These are phyloP conservation scores for Anethum foeniculum DNA, from an alignment of 140 eudicot genomes.

Conservation along the genomic window DNA sequence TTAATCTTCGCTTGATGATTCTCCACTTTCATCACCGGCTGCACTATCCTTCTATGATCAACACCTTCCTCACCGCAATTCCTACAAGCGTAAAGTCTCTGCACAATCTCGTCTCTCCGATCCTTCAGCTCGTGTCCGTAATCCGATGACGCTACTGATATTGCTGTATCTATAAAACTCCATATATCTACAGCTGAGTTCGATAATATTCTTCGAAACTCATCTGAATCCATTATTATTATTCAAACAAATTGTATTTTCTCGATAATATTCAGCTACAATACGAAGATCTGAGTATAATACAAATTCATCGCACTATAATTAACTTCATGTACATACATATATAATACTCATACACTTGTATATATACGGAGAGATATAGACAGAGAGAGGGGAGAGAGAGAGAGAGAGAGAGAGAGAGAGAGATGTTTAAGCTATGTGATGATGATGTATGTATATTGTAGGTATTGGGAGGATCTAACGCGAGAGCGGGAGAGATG, in stretches of 20 bases:
- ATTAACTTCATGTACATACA: not conserved
- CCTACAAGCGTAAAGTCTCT: constrained; percentile 42
- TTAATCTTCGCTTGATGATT: constrained; percentile 12
- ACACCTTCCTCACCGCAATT: constrained; percentile 25
- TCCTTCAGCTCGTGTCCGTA: constrained; percentile 41
- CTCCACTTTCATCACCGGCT: constrained; percentile 12
- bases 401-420: too few relatives aligned
- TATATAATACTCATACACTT: not conserved
- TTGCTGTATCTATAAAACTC: constrained; percentile 61
- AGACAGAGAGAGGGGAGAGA: too few relatives aligned
- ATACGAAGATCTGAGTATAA: not conserved
- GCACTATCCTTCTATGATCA: not conserved
- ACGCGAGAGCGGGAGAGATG: not conserved
- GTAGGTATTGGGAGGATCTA: too few relatives aligned
- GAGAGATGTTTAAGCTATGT: too few relatives aligned
- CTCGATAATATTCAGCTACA: not conserved
- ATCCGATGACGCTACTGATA: constrained; percentile 52
- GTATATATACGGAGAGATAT: too few relatives aligned
- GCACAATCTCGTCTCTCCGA: constrained; percentile 59
- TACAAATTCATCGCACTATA: not conserved
- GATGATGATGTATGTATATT: too few relatives aligned
- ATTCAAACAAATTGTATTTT: not conserved
- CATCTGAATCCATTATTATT: constrained; percentile 52
- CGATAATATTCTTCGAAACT: constrained; percentile 44
- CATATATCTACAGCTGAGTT: constrained; percentile 52